Evolutionary conservation across 2,329 filamentous ascomycete species (phyloP).

Genomic region (Epichloe hybrida): DNA sequence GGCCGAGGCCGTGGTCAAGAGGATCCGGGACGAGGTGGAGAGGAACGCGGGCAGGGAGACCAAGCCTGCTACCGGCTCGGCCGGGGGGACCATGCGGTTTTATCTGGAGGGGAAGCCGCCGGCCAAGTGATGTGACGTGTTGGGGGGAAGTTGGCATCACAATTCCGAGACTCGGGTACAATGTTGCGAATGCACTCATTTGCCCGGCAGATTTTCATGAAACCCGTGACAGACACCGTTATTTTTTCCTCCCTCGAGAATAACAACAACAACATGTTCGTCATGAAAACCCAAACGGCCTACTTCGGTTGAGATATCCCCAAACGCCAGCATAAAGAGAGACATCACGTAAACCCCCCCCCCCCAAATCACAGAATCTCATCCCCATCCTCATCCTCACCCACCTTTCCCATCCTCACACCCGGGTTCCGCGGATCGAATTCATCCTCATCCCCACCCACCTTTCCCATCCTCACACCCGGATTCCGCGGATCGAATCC

Average conservation of each 20-base stretch:
- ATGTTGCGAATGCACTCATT: too few relatives aligned
- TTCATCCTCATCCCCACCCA: conserved; percentile 16
- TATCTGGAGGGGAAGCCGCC: conserved; percentile 23
- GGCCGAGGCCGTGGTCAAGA: conserved; percentile 40
- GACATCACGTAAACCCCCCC: neutral
- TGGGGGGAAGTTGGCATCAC: neutral
- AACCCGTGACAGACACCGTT: too few relatives aligned
- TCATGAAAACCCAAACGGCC: neutral
- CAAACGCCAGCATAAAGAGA: neutral
- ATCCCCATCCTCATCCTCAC: conserved; percentile 1
- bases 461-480: neutral
- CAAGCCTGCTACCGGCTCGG: conserved; percentile 30
- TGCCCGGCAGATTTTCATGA: too few relatives aligned
- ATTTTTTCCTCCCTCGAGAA: too few relatives aligned
- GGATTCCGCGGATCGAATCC: neutral
- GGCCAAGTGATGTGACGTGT: neutral
- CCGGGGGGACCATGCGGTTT: conserved; percentile 30
- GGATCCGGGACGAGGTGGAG: conserved; percentile 22
- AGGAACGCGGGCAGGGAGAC: conserved; percentile 29
- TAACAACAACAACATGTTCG: too few relatives aligned
- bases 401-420: neutral
- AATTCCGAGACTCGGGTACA: too few relatives aligned
- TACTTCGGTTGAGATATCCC: neutral
- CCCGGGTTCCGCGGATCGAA: neutral
- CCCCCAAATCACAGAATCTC: neutral